Evolutionary conservation across 169 alveolate genomes (phyloP).

Genomic region (Plasmodium coatneyi): DNA sequence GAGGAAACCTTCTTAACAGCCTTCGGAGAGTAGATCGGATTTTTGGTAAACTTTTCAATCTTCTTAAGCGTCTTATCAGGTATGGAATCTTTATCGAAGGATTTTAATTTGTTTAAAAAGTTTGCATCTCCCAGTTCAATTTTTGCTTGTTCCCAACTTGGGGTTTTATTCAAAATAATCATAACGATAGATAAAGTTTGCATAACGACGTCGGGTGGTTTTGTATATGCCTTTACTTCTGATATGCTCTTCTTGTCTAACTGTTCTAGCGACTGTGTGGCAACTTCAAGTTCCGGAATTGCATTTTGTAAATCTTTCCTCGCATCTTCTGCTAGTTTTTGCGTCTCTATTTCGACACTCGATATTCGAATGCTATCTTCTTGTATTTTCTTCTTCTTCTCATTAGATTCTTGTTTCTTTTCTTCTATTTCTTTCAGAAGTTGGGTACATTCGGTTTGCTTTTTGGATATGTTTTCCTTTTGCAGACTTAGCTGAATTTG

Average conservation of each 20-base stretch:
- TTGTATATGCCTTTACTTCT: slow-evolving; percentile 92
- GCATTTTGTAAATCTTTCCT: slow-evolving; percentile 95
- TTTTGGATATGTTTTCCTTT: slow-evolving; percentile 88
- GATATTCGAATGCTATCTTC: slow-evolving; percentile 92
- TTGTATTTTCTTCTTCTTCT: slow-evolving; percentile 87
- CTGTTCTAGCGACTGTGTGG: slow-evolving; percentile 95
- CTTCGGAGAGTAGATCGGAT: slow-evolving; percentile 91
- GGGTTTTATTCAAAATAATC: slow-evolving; percentile 93
- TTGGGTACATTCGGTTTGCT: slow-evolving; percentile 90
- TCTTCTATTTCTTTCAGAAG: slow-evolving; percentile 89
- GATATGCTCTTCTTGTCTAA: slow-evolving; percentile 95
- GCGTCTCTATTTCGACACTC: slow-evolving; percentile 94
- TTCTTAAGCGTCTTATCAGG: slow-evolving; percentile 89
- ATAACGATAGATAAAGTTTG: slow-evolving; percentile 94
- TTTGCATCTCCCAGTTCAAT: slow-evolving; percentile 94
- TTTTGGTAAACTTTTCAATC: slow-evolving; percentile 90
- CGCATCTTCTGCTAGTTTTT: slow-evolving; percentile 95
- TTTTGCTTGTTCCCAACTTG: slow-evolving; percentile 95
- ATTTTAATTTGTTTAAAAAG: slow-evolving; percentile 91
- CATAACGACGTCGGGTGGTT: slow-evolving; percentile 94
- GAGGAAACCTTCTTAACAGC: slow-evolving; percentile 90
- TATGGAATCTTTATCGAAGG: slow-evolving; percentile 93
- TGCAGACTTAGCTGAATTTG: slow-evolving; percentile 88
- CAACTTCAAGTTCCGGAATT: slow-evolving; percentile 96
- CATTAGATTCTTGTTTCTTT: slow-evolving; percentile 83